Base-by-base conservation (phyloP, 768 basidiomycete genomes). In the Rhodotorula toruloides region DNA sequence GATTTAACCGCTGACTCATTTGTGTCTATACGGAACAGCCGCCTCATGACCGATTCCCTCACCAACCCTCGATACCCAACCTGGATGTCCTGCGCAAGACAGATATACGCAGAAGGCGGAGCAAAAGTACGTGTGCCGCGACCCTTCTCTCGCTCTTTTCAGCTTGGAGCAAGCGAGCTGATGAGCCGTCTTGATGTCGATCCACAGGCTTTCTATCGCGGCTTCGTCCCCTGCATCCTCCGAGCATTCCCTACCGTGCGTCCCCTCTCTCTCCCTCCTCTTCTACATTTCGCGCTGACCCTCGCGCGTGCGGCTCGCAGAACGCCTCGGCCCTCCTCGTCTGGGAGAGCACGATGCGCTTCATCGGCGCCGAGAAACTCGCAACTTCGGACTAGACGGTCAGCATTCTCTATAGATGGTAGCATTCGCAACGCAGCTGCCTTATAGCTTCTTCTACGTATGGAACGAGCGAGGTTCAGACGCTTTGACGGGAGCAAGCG, bases 211-310 rank as follows among this genome's bases (percentile, higher is more conserved):
- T 70, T 66, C 27, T 74, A 72, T 48, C 63, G 71, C 40, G 73
- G 73, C 0, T 74, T 74, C 64, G 17, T 65, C 11, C 73, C 73
- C 0, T 54, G 60, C 27, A 68, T 74, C 44, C 46, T 74, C 29
- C 65, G 73, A 0, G 73, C 73, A 0, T 72, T 72, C 60, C 73
- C 73, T 0, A 74, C 73, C 21, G 72, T 70, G 22, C 22, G 72
- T 48, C 2, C 39, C 31, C 37, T 47, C 39, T 42, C n/a, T 17
- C 9, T 27, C 42, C 14, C 36, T 8, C 46, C 13, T 31, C 17
- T n/a, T 34, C 40, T n/a, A n/a, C 37, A 5, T 19, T n/a, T 21
- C 34, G 34, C 61, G 16, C 31, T 29, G 16, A 25, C 44, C 31
- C 29, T 0, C 7, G 21, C 25, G 4, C 21, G 16, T n/a, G 5